Evolutionary conservation across 208 protist species (phyloP).

Genomic region (Leishmania braziliensis): DNA sequence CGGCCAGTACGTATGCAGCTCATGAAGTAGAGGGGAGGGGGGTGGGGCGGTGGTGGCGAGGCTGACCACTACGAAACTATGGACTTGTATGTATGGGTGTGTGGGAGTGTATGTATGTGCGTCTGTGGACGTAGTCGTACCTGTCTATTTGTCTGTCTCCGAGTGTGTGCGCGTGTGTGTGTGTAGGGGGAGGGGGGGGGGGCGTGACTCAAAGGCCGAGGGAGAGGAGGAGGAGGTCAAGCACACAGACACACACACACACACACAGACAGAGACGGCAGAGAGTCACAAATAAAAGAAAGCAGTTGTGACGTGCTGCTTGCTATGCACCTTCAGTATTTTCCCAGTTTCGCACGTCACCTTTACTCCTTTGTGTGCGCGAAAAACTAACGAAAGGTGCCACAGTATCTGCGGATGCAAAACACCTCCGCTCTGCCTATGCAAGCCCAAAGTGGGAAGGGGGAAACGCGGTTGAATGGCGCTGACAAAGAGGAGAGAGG

Average conservation of each 20-base stretch:
- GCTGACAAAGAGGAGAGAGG: neutral
- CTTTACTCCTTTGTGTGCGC: neutral
- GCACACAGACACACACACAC: neutral
- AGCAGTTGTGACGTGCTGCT: neutral
- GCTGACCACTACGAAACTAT: neutral
- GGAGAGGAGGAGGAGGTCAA: neutral
- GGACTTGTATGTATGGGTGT: conserved; percentile 1
- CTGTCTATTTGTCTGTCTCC: neutral
- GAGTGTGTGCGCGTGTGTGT: neutral
- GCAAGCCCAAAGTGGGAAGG: neutral
- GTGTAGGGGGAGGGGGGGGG: too few relatives aligned
- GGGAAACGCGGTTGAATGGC: neutral
- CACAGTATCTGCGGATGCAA: neutral
- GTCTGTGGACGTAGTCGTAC: neutral
- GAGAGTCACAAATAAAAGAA: neutral
- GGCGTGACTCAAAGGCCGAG: neutral
- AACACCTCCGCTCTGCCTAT: neutral
- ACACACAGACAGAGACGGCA: neutral
- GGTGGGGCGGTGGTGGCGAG: neutral
- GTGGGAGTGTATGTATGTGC: conserved; percentile 4
- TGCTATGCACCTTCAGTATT: neutral
- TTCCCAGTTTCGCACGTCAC: neutral
- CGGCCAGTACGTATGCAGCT: too few relatives aligned
- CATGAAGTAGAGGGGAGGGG: neutral
- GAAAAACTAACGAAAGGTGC: neutral